Evolutionary conservation across 192 early-diverging fungal genomes (phyloP), one percentile per base, ranked within the genome.

Genomic region (Chytriomyces sp.): DNA sequence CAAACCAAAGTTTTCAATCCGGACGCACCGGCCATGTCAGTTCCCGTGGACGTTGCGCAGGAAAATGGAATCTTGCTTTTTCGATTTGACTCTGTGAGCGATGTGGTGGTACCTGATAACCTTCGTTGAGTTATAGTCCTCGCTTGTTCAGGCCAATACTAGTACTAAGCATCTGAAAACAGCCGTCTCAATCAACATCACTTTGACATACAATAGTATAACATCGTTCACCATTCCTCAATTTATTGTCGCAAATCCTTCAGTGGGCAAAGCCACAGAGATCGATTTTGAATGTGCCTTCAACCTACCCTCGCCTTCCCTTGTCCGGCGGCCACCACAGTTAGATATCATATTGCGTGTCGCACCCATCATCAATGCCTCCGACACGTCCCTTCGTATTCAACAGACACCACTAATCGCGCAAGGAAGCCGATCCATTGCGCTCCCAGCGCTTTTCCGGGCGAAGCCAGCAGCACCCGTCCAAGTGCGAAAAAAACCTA

Each of bases 201-300:
- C 68, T 0, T 57, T 70, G 36, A 70, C 68, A 4, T 70, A 59
- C 38, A 59, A 57, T 7, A 39, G 31, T 14, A 70, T 19, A 6
- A 59, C 55, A 10, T 59, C 68, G 10, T 59, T 70, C 36, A 33
- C 53, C 25, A 59, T 70, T 57, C 68, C 68, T 39, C 68, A 26
- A 3, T 41, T 70, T 7, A 58, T 57, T 30, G 10, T 59, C 39
- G 39, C 22, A 14, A n/a, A 14, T 25, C 14, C 68, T 17, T 14
- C 12, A 30, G 37, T 17, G 14, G 17, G 8, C 19, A n/a, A 26
- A 8, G 59, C 31, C 12, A n/a, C 57, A n/a, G n/a, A n/a, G 6
- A 59, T 70, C 7, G 54, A 57, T 17, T 70, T 59, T 70, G 68
- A 70, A 59, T 70, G 68, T 39, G 2, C 28, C 22, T 70, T 70